These are phyloP conservation scores for Friedmanniomyces endolithicus DNA, from an alignment of 495 filamentous ascomycete species.

Conservation along the genomic window DNA sequence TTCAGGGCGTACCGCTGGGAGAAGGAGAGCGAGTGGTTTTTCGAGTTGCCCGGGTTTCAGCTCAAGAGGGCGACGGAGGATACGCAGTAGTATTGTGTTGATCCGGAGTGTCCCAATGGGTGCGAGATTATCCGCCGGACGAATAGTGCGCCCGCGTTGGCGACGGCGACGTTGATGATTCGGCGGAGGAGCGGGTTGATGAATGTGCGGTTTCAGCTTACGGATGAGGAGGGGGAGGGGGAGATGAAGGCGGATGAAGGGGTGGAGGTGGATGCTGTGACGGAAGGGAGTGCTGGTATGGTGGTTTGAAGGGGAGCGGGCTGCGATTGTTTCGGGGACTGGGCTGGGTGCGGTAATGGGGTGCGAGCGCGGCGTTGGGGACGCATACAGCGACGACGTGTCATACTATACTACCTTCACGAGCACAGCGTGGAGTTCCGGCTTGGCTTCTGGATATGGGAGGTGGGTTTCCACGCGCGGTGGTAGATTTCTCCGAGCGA, in stretches of 20 bases:
- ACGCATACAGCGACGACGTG: too few species aligned
- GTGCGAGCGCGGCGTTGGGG: background rate
- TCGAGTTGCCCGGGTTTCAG: constrained; percentile 65
- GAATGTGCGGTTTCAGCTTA: background rate
- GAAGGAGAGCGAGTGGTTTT: constrained; percentile 60
- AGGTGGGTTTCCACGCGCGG: background rate
- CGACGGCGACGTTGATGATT: background rate
- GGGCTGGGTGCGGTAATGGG: background rate
- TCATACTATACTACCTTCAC: background rate
- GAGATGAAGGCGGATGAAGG: background rate
- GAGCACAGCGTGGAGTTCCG: background rate
- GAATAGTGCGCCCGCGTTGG: background rate
- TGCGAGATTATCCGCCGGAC: background rate
- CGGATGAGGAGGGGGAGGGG: background rate
- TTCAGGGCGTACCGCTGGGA: constrained; percentile 92
- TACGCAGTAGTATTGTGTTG: constrained; percentile 13
- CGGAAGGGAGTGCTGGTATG: background rate
- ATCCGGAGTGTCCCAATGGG: constrained; percentile 7
- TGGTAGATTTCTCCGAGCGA: too few species aligned
- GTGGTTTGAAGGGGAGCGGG: background rate
- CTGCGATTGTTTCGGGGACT: background rate
- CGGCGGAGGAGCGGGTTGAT: background rate
- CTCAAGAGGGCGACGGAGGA: constrained; percentile 36
- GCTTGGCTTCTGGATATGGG: background rate
- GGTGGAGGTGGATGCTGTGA: background rate